A percentile compares a stretch with the other conserved stretches of the same genome.
Conservation (phyloP, 345 rosid genomes). For the Eucalyptus tenuipes region DNA sequence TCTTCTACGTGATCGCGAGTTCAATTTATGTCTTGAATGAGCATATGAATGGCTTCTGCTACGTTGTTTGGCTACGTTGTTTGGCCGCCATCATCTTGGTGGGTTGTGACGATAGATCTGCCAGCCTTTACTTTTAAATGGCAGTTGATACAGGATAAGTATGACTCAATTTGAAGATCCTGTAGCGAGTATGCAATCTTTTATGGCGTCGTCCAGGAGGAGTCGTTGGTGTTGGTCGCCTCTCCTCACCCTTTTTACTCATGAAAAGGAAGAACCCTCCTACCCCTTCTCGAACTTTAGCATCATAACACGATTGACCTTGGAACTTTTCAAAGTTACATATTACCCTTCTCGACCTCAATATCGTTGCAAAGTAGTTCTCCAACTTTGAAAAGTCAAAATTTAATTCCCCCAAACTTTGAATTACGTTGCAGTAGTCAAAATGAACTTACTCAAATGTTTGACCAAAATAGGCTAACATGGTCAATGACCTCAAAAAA, state of each 20-base stretch:
- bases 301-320: not conserved
- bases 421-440: not conserved
- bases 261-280: not conserved
- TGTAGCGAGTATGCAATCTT: rapidly evolving
- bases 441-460: not conserved
- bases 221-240: not conserved
- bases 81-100: rapidly evolving
- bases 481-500: not conserved
- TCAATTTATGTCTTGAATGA: not conserved
- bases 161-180: not conserved
- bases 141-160: rapidly evolving
- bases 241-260: not conserved
- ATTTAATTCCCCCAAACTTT: not conserved
- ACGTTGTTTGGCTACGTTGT: rapidly evolving
- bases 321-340: not conserved
- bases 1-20: not conserved
- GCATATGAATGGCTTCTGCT: rapidly evolving
- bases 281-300: not conserved
- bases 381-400: not conserved
- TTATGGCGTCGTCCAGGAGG: not conserved
- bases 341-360: not conserved
- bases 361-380: not conserved
- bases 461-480: not conserved
- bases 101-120: rapidly evolving
- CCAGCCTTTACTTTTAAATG: rapidly evolving